Percentiles rank a stretch among this genome's conserved stretches.
phyloP scores from a whole-genome alignment of 352 stramenopile genomes.

The Halophytophthora polymorphica region DNA sequence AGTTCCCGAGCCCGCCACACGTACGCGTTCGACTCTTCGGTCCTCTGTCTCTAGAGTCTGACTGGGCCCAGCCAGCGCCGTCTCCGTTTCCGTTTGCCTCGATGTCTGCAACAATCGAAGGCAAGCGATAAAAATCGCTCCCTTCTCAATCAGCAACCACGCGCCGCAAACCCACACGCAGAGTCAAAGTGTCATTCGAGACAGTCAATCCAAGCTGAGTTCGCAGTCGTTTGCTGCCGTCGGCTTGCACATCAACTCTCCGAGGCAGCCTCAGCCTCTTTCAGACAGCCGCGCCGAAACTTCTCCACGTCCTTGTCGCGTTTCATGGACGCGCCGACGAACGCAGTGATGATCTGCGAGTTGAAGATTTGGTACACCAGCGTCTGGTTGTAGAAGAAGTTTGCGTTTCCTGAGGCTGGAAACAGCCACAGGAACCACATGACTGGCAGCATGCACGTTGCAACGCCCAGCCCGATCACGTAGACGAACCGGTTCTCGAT shows the following conservation, averaged over 20 bases:
- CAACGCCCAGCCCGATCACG: conserved; percentile 57
- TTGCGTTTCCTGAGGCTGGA: conserved; percentile 81
- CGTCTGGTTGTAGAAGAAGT: conserved; percentile 90
- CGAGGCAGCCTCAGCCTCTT: conserved; percentile 11
- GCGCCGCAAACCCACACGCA: not conserved
- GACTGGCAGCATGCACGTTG: conserved; percentile 73
- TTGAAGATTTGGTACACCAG: conserved; percentile 86
- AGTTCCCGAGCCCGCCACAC: conserved; percentile 39
- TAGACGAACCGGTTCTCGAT: conserved; percentile 81
- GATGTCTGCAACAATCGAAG: conserved; percentile 26
- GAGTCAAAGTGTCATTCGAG: not conserved
- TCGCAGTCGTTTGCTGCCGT: conserved; percentile 1
- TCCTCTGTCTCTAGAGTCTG: not conserved
- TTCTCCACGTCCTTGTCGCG: conserved; percentile 78
- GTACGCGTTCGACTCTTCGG: conserved; percentile 34
- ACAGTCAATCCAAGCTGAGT: not conserved
- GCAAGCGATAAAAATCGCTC: conserved; percentile 33
- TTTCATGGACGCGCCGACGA: conserved; percentile 78
- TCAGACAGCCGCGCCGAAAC: conserved; percentile 25
- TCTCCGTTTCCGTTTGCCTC: conserved; percentile 24
- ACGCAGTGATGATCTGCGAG: conserved; percentile 72
- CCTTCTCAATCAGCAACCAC: not conserved
- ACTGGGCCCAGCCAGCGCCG: conserved; percentile 10
- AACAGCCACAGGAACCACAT: conserved; percentile 90
- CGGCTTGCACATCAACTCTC: conserved; percentile 11